Evolutionary conservation across 148 eudicot genomes (phyloP).

Genomic region (Vaccinium myrtillus): DNA sequence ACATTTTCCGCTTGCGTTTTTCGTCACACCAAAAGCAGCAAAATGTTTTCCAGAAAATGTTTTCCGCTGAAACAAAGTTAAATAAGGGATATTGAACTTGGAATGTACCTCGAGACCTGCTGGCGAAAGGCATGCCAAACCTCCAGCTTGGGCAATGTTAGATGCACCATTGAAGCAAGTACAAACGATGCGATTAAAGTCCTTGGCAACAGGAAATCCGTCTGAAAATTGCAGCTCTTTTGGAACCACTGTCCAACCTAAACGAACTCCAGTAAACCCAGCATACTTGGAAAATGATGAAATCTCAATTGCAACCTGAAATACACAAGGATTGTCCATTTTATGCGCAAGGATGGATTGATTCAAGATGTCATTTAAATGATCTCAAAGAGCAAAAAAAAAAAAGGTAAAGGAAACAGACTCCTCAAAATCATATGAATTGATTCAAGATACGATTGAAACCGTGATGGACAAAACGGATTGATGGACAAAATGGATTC

Average conservation of each 20-base stretch:
- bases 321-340: neutral
- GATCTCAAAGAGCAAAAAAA: neutral
- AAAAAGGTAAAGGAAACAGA: neutral
- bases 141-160: constrained; percentile 56
- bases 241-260: constrained; percentile 96
- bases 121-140: constrained; percentile 67
- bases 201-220: constrained; percentile 52
- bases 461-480: neutral
- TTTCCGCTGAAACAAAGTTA: neutral
- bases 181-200: constrained; percentile 48
- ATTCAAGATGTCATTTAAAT: neutral
- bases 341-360: neutral
- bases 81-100: neutral
- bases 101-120: constrained; percentile 55
- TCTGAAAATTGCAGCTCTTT: constrained; percentile 59
- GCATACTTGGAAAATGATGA: constrained; percentile 88
- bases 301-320: constrained; percentile 82
- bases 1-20: neutral
- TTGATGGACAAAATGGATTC: neutral
- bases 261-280: constrained; percentile 88
- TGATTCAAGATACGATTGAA: neutral
- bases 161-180: constrained; percentile 60
- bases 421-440: neutral
- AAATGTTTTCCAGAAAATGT: neutral
- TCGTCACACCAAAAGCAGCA: neutral